Evolutionary conservation across 225 moss, liverwort and hornwort genomes (phyloP).

Genomic region (Sphagnum tenellum): DNA sequence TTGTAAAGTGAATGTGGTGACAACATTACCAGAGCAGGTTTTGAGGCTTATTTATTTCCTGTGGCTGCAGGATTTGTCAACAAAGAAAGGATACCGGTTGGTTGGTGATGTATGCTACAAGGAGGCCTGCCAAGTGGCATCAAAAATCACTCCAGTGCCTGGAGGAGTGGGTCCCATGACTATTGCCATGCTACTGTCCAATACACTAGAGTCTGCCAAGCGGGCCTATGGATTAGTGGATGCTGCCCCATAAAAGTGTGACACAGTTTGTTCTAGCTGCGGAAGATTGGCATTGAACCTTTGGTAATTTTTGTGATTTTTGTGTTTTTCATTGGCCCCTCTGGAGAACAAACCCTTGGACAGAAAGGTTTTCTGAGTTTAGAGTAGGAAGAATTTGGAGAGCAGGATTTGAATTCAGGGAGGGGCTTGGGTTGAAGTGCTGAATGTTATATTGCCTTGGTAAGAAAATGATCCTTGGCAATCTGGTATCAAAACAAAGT

Average conservation of each 20-base stretch:
- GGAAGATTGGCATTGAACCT: not conserved
- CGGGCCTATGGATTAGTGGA: slow-evolving; percentile 25
- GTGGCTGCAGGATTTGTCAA: slow-evolving; percentile 27
- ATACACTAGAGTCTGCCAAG: slow-evolving; percentile 69
- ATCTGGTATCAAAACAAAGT: too few species aligned
- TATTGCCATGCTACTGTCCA: slow-evolving; percentile 81
- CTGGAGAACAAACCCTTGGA: not conserved
- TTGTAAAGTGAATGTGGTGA: not conserved
- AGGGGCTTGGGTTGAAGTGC: too few species aligned
- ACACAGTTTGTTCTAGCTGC: not conserved
- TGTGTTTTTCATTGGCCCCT: not conserved
- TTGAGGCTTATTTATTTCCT: not conserved
- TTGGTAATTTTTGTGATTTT: not conserved
- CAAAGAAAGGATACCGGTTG: slow-evolving; percentile 67
- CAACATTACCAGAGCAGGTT: not conserved
- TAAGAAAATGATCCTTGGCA: not conserved
- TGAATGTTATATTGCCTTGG: not conserved
- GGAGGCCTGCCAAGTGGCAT: slow-evolving; percentile 71
- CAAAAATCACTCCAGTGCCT: slow-evolving; percentile 84
- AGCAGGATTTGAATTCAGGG: not conserved
- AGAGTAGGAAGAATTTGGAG: not conserved
- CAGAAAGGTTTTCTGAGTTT: not conserved
- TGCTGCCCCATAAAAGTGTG: not conserved
- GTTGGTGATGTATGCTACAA: slow-evolving; percentile 71
- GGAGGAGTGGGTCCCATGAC: slow-evolving; percentile 99